phyloP scores from a whole-genome alignment of 2,329 filamentous ascomycete genomes.

The Huntiella omanensis region DNA sequence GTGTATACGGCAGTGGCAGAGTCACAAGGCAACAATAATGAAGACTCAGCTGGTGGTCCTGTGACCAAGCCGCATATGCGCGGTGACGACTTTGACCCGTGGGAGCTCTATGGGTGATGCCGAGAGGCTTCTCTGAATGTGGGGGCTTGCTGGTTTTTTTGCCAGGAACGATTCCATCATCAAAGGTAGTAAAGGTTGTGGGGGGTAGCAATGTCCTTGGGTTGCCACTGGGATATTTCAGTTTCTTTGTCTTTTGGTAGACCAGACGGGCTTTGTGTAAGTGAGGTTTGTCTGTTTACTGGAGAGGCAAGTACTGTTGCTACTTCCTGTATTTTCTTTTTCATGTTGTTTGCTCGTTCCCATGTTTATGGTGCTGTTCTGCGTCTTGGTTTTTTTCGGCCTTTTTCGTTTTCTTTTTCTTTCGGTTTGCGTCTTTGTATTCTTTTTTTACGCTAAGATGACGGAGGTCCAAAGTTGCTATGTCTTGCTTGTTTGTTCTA shows the following conservation, averaged over 20 bases:
- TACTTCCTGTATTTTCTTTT: neutral
- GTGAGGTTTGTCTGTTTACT: no score
- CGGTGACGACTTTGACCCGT: conserved; percentile 11
- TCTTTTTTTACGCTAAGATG: no score
- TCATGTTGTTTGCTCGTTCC: conserved; percentile 1
- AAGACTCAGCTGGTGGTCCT: conserved; percentile 2
- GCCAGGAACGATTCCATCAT: neutral
- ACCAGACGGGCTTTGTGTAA: no score
- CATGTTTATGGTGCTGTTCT: neutral
- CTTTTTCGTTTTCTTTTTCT: conserved; percentile 1
- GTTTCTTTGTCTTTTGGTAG: no score
- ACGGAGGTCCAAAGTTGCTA: conserved; percentile 1
- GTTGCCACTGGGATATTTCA: neutral
- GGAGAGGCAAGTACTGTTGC: no score
- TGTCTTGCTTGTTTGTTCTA: neutral
- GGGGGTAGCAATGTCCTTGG: neutral
- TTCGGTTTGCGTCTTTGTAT: no score
- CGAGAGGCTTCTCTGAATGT: neutral
- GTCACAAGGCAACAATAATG: conserved; percentile 8
- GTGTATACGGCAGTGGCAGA: conserved; percentile 13
- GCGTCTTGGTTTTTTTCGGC: no score
- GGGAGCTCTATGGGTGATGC: conserved; percentile 14
- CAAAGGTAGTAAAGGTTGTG: conserved; percentile 4
- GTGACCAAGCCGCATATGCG: conserved; percentile 9
- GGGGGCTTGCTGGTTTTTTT: neutral